These are phyloP conservation scores for Russula abietina DNA, from an alignment of 768 basidiomycete genomes.

Conservation along the genomic window DNA sequence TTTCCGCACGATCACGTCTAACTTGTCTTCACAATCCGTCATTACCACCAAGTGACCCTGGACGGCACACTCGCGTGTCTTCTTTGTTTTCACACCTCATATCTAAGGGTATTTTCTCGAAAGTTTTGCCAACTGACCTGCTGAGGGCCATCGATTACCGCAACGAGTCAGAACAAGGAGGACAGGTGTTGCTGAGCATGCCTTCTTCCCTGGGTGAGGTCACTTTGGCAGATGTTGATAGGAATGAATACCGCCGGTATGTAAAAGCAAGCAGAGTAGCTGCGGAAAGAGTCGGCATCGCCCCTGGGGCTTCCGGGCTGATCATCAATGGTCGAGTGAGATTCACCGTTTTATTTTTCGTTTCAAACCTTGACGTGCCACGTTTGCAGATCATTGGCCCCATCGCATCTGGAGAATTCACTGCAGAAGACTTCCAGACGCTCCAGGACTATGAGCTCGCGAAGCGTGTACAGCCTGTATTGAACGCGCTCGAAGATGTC, in stretches of 20 bases:
- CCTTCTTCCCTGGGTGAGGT: conserved; percentile 33
- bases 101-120: conserved; percentile 36
- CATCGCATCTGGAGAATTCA: conserved; percentile 52
- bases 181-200: conserved; percentile 39
- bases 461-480: conserved; percentile 63
- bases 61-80: conserved; percentile 33
- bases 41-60: conserved; percentile 20
- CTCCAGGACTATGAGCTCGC: conserved; percentile 69
- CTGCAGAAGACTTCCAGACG: conserved; percentile 61
- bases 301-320: conserved; percentile 56
- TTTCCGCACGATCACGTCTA: conserved; percentile 49
- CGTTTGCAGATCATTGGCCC: conserved; percentile 68
- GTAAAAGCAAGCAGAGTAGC: conserved; percentile 43
- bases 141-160: conserved; percentile 36
- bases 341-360: conserved; percentile 2
- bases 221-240: conserved; percentile 32
- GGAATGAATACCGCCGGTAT: conserved; percentile 38
- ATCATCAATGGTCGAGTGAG: conserved; percentile 82
- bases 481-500: conserved; percentile 56
- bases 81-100: conserved; percentile 48
- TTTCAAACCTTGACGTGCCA: not conserved
- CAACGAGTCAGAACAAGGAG: conserved; percentile 20
- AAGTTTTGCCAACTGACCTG: conserved; percentile 36
- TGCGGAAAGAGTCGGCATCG: conserved; percentile 50
- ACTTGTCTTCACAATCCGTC: conserved; percentile 73